Conservation (phyloP, 2,329 filamentous ascomycete genomes). For the Aspergillus neoniger region DNA sequence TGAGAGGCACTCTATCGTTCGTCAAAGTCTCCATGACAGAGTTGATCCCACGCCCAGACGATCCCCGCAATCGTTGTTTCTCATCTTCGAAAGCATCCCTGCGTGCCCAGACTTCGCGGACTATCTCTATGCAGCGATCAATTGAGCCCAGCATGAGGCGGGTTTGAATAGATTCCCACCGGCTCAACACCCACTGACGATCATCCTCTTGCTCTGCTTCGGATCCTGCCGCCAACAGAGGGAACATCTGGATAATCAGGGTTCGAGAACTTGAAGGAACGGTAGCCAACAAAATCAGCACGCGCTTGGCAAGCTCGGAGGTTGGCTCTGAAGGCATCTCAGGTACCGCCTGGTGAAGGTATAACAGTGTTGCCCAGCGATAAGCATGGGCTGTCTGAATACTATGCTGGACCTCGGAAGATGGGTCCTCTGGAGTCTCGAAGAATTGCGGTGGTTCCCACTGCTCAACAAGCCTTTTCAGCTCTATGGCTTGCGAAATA, state of each 20-base stretch:
- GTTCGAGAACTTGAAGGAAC: slow-evolving; percentile 64
- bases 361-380: slow-evolving; percentile 66
- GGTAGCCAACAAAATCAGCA: slow-evolving; percentile 62
- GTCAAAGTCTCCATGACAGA: slow-evolving; percentile 22
- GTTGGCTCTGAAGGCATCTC: slow-evolving; percentile 64
- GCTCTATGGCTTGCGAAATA: slow-evolving; percentile 62
- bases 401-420: slow-evolving; percentile 63
- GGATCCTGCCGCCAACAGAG: slow-evolving; percentile 67
- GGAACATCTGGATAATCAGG: slow-evolving; percentile 70
- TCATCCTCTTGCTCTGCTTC: slow-evolving; percentile 63
- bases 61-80: slow-evolving; percentile 38
- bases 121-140: slow-evolving; percentile 65
- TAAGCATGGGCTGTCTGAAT: slow-evolving; percentile 68
- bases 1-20: slow-evolving; percentile 18
- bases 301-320: slow-evolving; percentile 61
- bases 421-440: slow-evolving; percentile 64
- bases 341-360: slow-evolving; percentile 68
- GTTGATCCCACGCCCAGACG: slow-evolving; percentile 20
- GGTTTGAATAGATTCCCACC: slow-evolving; percentile 63
- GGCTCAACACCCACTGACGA: slow-evolving; percentile 62
- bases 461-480: slow-evolving; percentile 61
- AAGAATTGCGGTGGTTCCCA: slow-evolving; percentile 63
- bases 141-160: slow-evolving; percentile 69
- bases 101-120: slow-evolving; percentile 67
- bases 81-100: slow-evolving; percentile 57